Base-by-base conservation (phyloP, 2,329 filamentous ascomycete genomes). In the Trichoderma atroviride region DNA sequence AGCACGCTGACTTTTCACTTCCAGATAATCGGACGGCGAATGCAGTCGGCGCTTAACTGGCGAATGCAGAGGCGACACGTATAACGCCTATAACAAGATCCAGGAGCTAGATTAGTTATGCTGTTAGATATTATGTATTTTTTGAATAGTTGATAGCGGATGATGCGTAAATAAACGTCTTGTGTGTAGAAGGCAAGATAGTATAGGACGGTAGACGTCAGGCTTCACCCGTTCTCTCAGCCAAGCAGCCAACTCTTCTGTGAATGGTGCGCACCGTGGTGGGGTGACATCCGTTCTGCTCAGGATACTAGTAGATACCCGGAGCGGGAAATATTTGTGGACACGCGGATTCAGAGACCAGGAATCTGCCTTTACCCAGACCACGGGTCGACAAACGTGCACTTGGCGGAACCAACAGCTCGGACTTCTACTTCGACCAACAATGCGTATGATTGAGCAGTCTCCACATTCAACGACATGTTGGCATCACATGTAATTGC, bases 401-500 rank as follows among this genome's bases (percentile, higher is more conserved):
- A 29, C 22, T 43, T 60, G 4, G 14, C 24, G 14, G 61, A 40
- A 33, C 61, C 61, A 64, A 64, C 61, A 55, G 2, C 3, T 19
- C 16, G 40, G 40, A 19, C 60, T 50, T 3, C 40, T 5, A 27
- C 40, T 24, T 24, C 61, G 31, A 55, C 61, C 61, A 64, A 64
- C 61, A 3, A 10, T 5, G 11, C n/a, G 4, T 24, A 24, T 27
- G 31, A 14, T 40, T 37, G 31, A 22, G n/a, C 22, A 35, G 31
- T 55, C 61, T 55, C 61, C 61, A 64, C 61, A 64, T 16, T 64
- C 33, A 40, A 64, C 61, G 61, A 55, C 47, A 64, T 29, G 31
- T 16, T 64, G 31, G 13, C 47, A 33, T 53, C 11, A 43, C 40
- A 43, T 43, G 40, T n/a, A 43, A 43, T 43, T 43, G 33, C 33